These are phyloP conservation scores for Penicillium manginii DNA, from an alignment of 495 filamentous ascomycete species.

Conservation along the genomic window DNA sequence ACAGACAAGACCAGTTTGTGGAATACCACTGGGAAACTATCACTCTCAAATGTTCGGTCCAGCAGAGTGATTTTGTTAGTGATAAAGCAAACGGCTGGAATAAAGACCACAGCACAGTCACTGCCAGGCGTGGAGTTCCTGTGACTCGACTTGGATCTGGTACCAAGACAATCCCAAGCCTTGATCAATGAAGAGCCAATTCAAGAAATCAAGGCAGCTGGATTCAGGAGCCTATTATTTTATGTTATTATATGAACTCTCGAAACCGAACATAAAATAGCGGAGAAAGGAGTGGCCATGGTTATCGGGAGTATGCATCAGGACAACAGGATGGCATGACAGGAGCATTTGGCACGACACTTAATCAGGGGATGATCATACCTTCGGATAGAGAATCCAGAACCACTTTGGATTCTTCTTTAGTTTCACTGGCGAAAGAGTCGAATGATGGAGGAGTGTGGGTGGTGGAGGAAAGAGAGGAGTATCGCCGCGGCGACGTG, in stretches of 20 bases:
- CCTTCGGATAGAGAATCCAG: neutral
- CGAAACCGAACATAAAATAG: neutral
- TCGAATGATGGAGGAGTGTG: neutral
- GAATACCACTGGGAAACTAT: too few species aligned
- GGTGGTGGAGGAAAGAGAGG: slow-evolving; percentile 5
- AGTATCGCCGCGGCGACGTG: slow-evolving; percentile 5
- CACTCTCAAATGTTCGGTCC: neutral
- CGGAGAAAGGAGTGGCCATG: neutral
- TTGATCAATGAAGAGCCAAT: neutral
- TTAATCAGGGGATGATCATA: neutral
- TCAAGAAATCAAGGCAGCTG: neutral
- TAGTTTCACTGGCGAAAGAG: neutral
- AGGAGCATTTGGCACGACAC: neutral
- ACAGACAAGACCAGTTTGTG: too few species aligned
- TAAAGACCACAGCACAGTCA: neutral
- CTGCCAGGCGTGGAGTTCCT: neutral
- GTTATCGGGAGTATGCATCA: slow-evolving; percentile 4
- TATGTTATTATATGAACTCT: neutral
- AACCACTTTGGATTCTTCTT: neutral
- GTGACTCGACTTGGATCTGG: neutral
- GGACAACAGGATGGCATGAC: neutral
- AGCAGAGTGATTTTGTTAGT: neutral
- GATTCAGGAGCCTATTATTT: neutral
- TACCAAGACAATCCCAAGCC: neutral
- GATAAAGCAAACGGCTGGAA: neutral